Conservation (phyloP, 192 early-diverging fungal species). For the Funneliformis mosseae region DNA sequence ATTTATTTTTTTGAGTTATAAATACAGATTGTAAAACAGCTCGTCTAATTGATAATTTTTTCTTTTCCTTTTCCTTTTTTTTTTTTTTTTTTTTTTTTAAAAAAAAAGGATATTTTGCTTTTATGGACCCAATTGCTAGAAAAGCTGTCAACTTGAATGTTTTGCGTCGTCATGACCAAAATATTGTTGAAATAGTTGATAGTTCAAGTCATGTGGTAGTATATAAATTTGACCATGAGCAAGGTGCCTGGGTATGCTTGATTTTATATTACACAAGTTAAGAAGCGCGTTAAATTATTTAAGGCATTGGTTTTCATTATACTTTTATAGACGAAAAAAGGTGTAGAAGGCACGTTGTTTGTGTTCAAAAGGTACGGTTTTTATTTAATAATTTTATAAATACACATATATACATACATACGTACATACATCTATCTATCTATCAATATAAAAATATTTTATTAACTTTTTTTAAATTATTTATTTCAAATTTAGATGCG, state of each 20-base stretch:
- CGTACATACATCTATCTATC: no score
- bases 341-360: slow-evolving; percentile 92
- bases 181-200: slow-evolving; percentile 80
- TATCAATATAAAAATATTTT: no score
- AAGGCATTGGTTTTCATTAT: not conserved
- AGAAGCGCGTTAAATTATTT: not conserved
- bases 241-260: slow-evolving; percentile 75
- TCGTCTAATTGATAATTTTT: not conserved
- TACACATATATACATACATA: no score
- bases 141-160: slow-evolving; percentile 81
- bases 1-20: not conserved
- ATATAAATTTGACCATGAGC: slow-evolving; percentile 79
- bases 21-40: not conserved
- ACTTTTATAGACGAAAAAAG: slow-evolving; percentile 72
- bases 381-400: no score
- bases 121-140: slow-evolving; percentile 66
- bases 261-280: not conserved
- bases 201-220: slow-evolving; percentile 84
- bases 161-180: slow-evolving; percentile 77
- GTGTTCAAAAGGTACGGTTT: slow-evolving; percentile 68
- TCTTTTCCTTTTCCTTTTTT: not conserved
- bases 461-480: not conserved
- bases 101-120: not conserved
- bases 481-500: slow-evolving; percentile 40
- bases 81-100: not conserved